Percentiles rank a stretch among this genome's conserved stretches.
phyloP scores from a whole-genome alignment of 2,329 filamentous ascomycete species.

The Pseudocercospora eumusae region DNA sequence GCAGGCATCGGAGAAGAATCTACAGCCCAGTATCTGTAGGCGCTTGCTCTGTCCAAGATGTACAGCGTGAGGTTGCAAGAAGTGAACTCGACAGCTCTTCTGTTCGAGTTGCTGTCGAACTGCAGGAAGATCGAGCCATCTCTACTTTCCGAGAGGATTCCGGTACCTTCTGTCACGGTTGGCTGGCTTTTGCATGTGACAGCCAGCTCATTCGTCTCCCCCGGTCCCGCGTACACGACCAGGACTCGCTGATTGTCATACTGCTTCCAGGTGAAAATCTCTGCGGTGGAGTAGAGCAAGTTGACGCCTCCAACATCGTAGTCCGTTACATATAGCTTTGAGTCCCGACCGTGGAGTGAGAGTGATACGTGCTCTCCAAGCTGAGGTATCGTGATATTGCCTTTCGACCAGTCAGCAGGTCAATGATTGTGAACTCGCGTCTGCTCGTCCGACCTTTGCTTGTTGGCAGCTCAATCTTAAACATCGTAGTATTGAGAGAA shows the following conservation, averaged over 20 bases:
- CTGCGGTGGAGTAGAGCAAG: constrained; percentile 69
- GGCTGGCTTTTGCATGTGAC: constrained; percentile 43
- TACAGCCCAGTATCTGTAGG: constrained; percentile 70
- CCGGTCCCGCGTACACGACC: constrained; percentile 63
- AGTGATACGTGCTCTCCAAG: constrained; percentile 54
- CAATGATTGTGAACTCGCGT: neutral
- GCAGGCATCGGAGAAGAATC: constrained; percentile 46
- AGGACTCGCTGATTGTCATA: constrained; percentile 61
- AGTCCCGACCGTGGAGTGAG: constrained; percentile 63
- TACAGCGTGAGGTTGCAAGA: constrained; percentile 55
- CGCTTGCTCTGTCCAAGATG: constrained; percentile 63
- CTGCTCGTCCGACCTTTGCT: constrained; percentile 39
- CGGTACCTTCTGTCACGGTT: constrained; percentile 46
- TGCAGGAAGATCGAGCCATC: constrained; percentile 52
- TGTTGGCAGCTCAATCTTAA: constrained; percentile 65
- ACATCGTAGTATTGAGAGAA: constrained; percentile 58
- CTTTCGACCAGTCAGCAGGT: constrained; percentile 30
- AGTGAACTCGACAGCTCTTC: constrained; percentile 55
- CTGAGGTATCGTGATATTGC: constrained; percentile 60
- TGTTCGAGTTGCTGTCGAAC: constrained; percentile 58
- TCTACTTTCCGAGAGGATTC: constrained; percentile 40
- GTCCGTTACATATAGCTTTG: constrained; percentile 67
- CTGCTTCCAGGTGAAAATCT: constrained; percentile 69
- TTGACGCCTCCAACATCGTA: constrained; percentile 63
- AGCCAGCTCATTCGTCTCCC: constrained; percentile 65